A percentile compares a stretch with the other conserved stretches of the same genome.
These are phyloP conservation scores for Saccharomycopsis sp. DNA, from an alignment of 805 yeast species.

Conservation along the genomic window DNA sequence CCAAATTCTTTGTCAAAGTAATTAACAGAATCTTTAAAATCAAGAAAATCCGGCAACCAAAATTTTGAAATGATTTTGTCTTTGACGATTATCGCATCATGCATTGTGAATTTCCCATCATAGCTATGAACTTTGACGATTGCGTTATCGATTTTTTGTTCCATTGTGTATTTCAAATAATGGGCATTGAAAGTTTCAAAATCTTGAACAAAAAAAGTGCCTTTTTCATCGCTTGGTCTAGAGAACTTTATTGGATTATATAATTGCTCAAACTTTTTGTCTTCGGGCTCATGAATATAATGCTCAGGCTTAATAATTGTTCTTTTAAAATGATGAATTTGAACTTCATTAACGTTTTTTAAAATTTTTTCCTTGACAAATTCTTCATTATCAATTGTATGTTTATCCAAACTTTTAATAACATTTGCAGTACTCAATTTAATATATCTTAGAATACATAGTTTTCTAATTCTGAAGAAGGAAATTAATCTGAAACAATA, in stretches of 20 bases:
- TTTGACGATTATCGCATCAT: not conserved
- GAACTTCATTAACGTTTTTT: slow-evolving; percentile 2
- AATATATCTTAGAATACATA: slow-evolving; percentile 5
- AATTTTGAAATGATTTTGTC: not conserved
- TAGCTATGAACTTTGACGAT: no score
- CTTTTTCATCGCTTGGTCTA: not conserved
- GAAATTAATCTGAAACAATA: slow-evolving; percentile 9
- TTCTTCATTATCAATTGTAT: not conserved
- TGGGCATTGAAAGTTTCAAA: not conserved
- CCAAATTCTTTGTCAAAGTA: slow-evolving; percentile 3
- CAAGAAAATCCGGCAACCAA: not conserved
- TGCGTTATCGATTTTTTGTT: not conserved
- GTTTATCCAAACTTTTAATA: no score
- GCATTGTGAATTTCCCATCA: not conserved
- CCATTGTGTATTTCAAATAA: not conserved
- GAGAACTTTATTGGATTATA: not conserved
- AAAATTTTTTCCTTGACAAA: not conserved
- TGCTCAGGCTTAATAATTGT: slow-evolving; percentile 9
- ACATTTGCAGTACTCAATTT: slow-evolving; percentile 1
- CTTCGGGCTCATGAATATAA: slow-evolving; percentile 1
- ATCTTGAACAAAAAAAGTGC: slow-evolving; percentile 1
- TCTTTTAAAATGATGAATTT: slow-evolving; percentile 9
- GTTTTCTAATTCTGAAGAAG: slow-evolving; percentile 6
- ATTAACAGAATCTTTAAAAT: not conserved
- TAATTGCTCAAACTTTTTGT: not conserved